Percentiles rank a stretch among this genome's conserved stretches.
phyloP scores from a whole-genome alignment of 768 basidiomycete genomes.

The Albatrellus ellisii region DNA sequence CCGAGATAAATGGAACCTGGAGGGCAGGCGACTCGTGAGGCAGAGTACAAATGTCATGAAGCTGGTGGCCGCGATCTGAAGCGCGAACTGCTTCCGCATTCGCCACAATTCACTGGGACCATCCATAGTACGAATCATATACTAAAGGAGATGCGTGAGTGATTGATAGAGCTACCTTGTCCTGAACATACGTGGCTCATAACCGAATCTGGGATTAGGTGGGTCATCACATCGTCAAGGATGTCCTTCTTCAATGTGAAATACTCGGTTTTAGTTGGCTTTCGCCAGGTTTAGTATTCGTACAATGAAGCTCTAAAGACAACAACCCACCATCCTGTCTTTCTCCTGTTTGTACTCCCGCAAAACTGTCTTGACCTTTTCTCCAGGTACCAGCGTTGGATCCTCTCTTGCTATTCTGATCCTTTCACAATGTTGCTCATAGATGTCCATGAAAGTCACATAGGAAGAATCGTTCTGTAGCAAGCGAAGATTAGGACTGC shows the following conservation, averaged over 20 bases:
- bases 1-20: slow-evolving; percentile 82
- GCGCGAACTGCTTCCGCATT: slow-evolving; percentile 93
- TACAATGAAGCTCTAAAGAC: background rate
- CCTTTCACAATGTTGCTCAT: slow-evolving; percentile 76
- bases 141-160: slow-evolving; percentile 33
- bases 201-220: slow-evolving; percentile 84
- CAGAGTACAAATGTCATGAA: slow-evolving; percentile 89
- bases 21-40: slow-evolving; percentile 71
- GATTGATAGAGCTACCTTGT: background rate
- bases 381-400: slow-evolving; percentile 72
- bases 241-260: slow-evolving; percentile 69
- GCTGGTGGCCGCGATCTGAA: slow-evolving; percentile 76
- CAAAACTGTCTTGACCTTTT: slow-evolving; percentile 66
- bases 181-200: slow-evolving; percentile 52
- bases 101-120: slow-evolving; percentile 83
- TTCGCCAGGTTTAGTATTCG: background rate
- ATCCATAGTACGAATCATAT: slow-evolving; percentile 80
- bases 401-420: slow-evolving; percentile 74
- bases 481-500: slow-evolving; percentile 70
- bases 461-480: slow-evolving; percentile 90
- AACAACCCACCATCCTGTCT: slow-evolving; percentile 27
- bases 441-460: slow-evolving; percentile 83
- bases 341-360: slow-evolving; percentile 37
- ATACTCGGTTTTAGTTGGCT: slow-evolving; percentile 56
- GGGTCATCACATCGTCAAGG: slow-evolving; percentile 74